These are phyloP conservation scores for Handroanthus guayacan DNA, from an alignment of 257 asterid species.

Conservation along the genomic window DNA sequence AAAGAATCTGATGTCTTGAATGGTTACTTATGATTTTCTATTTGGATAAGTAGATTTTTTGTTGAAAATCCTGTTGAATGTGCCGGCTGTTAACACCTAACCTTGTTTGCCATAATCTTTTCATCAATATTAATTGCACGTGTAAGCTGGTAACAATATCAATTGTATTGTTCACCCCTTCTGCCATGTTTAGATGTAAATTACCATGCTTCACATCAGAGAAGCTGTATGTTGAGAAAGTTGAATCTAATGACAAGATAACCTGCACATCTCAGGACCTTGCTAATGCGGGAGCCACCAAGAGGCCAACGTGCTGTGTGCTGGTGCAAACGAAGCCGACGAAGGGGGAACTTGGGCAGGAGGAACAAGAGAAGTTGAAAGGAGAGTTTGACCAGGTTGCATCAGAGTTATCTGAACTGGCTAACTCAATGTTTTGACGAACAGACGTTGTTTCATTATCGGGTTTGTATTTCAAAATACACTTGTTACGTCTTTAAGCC, in stretches of 20 bases:
- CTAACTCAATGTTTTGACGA: slow-evolving; percentile 49
- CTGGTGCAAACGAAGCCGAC: slow-evolving; percentile 65
- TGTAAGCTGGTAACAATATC: not conserved
- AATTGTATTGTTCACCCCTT: not conserved
- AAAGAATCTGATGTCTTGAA: not conserved
- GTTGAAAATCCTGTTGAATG: not conserved
- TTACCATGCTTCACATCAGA: not conserved
- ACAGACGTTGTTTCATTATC: not conserved
- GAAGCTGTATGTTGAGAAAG: not conserved
- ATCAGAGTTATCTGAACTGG: slow-evolving; percentile 52
- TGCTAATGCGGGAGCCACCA: slow-evolving; percentile 77
- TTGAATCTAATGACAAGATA: not conserved
- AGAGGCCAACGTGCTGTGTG: slow-evolving; percentile 85
- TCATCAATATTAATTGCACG: not conserved
- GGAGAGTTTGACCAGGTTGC: slow-evolving; percentile 65
- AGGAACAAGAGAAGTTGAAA: slow-evolving; percentile 65
- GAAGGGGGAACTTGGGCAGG: slow-evolving; percentile 61
- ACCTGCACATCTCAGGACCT: slow-evolving; percentile 61
- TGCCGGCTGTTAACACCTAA: not conserved
- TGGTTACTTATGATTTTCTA: not conserved
- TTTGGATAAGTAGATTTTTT: not conserved
- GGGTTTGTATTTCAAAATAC: slow-evolving; percentile 2
- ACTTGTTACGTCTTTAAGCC: slow-evolving; percentile 3
- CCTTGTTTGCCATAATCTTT: not conserved
- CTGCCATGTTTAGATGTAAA: not conserved